Percentiles rank a stretch among this genome's conserved stretches.
Conservation (phyloP, 73 alveolate species). For the Stentor coeruleus region DNA sequence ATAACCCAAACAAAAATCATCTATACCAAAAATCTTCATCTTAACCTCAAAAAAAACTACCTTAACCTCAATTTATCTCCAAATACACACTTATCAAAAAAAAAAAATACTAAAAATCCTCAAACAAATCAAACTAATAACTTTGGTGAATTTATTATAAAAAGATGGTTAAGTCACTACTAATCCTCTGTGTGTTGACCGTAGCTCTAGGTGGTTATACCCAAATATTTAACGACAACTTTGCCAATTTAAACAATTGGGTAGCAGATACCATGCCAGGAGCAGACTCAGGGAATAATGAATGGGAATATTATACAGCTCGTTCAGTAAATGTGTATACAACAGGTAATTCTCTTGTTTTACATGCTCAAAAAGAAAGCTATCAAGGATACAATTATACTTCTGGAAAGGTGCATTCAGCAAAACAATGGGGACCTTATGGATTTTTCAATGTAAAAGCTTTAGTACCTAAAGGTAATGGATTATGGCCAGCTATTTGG, state of each 20-base stretch:
- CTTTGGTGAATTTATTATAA: too few species aligned
- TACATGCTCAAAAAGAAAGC: background rate
- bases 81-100: too few species aligned
- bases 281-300: constrained; percentile 16
- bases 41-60: too few species aligned
- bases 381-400: background rate
- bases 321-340: background rate
- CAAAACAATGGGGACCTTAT: constrained; percentile 19
- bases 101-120: too few species aligned
- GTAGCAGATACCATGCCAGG: background rate
- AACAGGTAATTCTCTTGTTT: background rate
- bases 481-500: constrained; percentile 32
- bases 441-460: constrained; percentile 23
- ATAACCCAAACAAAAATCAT: too few species aligned
- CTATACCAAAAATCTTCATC: too few species aligned
- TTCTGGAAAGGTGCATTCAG: constrained; percentile 13
- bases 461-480: constrained; percentile 28
- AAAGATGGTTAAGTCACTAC: too few species aligned
- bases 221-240: background rate
- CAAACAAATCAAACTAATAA: too few species aligned
- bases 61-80: too few species aligned
- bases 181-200: too few species aligned
- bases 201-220: too few species aligned
- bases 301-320: constrained; percentile 16
- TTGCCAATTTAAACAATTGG: constrained; percentile 5